Evolutionary conservation across 2,329 filamentous ascomycete species (phyloP).

Genomic region (Penicillium janthinellum): DNA sequence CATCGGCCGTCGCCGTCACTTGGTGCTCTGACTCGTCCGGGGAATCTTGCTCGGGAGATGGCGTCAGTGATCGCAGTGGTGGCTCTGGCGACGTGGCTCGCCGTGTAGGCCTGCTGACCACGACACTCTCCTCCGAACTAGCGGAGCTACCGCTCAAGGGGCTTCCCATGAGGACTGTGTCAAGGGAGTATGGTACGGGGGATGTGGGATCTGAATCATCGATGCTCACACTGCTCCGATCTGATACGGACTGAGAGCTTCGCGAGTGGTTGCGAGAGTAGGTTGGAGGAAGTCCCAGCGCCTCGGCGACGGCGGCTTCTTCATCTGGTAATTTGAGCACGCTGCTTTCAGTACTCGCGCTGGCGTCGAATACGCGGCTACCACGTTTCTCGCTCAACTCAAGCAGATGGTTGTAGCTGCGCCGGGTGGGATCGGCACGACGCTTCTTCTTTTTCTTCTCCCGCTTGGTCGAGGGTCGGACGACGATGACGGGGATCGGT

Average conservation of each 20-base stretch:
- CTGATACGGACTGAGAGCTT: conserved; percentile 39
- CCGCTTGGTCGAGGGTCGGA: conserved; percentile 82
- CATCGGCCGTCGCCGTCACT: neutral
- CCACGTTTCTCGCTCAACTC: conserved; percentile 60
- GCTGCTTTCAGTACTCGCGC: conserved; percentile 50
- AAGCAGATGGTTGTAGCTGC: conserved; percentile 77
- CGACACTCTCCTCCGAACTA: conserved; percentile 30
- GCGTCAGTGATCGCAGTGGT: conserved; percentile 5
- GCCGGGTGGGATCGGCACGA: conserved; percentile 71
- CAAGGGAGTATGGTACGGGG: conserved; percentile 27
- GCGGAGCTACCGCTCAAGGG: conserved; percentile 27
- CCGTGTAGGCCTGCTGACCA: conserved; percentile 8
- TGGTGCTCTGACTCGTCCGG: conserved; percentile 7
- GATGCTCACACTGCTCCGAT: conserved; percentile 37
- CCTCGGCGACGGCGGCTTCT: conserved; percentile 54
- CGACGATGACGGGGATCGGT: conserved; percentile 89
- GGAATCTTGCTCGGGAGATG: conserved; percentile 3
- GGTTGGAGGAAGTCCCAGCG: conserved; percentile 46
- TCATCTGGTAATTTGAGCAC: conserved; percentile 49
- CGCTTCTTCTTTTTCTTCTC: conserved; percentile 89
- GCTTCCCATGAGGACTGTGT: conserved; percentile 28
- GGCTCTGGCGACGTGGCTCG: conserved; percentile 10
- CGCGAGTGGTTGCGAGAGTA: conserved; percentile 34
- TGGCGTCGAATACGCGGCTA: conserved; percentile 55
- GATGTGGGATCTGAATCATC: conserved; percentile 30